A percentile compares a stretch with the other conserved stretches of the same genome.
Evolutionary conservation across 225 moss, liverwort and hornwort genomes (phyloP).

Genomic region (Pseudoscleropodium purum): DNA sequence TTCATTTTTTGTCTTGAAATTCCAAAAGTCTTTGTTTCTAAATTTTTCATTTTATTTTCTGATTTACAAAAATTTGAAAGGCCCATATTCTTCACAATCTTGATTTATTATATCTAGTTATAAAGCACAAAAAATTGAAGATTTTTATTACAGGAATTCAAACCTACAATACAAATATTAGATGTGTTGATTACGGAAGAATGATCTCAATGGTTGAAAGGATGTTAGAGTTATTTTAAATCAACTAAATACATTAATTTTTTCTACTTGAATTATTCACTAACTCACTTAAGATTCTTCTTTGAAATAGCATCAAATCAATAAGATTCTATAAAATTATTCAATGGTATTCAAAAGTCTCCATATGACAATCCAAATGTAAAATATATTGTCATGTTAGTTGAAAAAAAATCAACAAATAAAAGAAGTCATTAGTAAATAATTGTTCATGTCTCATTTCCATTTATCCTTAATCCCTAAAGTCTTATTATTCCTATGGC

Average conservation of each 20-base stretch:
- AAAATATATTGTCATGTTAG: background rate
- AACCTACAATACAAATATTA: background rate
- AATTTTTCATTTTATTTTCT: no score
- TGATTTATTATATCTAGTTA: background rate
- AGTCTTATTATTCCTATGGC: fast-evolving
- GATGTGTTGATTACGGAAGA: background rate
- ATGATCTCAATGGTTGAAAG: background rate
- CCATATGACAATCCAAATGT: background rate
- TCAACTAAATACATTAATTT: background rate
- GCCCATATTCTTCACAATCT: background rate
- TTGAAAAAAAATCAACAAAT: background rate
- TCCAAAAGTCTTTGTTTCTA: background rate
- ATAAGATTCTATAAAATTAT: no score
- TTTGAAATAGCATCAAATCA: background rate
- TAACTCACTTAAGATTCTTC: background rate
- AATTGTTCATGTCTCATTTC: background rate
- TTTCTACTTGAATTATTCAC: background rate
- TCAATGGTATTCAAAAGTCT: background rate
- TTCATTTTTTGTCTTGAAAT: background rate
- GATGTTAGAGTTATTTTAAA: background rate
- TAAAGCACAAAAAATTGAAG: fast-evolving
- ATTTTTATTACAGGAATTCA: background rate
- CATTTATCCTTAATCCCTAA: background rate
- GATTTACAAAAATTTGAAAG: background rate
- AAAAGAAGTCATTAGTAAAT: background rate